A percentile compares a stretch with the other conserved stretches of the same genome.
Conservation (phyloP, 208 protist genomes). For the Crithidia brevicula region DNA sequence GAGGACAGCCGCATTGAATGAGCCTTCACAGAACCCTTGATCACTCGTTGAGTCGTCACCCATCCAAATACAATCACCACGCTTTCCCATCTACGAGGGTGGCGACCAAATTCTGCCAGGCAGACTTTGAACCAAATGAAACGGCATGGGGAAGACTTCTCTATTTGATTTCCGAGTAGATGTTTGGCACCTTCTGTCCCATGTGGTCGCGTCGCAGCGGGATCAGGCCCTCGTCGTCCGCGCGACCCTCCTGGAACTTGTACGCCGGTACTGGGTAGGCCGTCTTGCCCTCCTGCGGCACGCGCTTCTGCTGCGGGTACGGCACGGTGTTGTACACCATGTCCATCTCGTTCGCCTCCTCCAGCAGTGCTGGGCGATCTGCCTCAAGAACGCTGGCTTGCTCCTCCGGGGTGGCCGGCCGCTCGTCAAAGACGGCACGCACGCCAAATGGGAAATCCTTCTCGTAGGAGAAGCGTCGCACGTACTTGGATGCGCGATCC, state of each 20-base stretch:
- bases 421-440: constrained; percentile 84
- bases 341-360: constrained; percentile 85
- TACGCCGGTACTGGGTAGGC: constrained; percentile 68
- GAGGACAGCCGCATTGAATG: too few species aligned
- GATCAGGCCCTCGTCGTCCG: constrained; percentile 78
- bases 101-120: too few species aligned
- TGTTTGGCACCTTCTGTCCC: constrained; percentile 24
- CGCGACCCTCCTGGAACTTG: constrained; percentile 69
- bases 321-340: constrained; percentile 75
- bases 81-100: too few species aligned
- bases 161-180: constrained; percentile 39
- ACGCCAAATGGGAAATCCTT: constrained; percentile 89
- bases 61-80: too few species aligned
- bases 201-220: constrained; percentile 50
- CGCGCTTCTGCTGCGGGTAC: constrained; percentile 56
- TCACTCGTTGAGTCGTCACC: too few species aligned
- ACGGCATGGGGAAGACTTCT: too few species aligned
- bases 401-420: constrained; percentile 62
- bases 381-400: constrained; percentile 37
- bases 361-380: constrained; percentile 69
- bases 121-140: too few species aligned
- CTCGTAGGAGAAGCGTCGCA: constrained; percentile 83
- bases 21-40: too few species aligned
- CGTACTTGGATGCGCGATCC: constrained; percentile 60
- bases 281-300: constrained; percentile 40